These are phyloP conservation scores for Viola odorata DNA, from an alignment of 345 rosid species.

Conservation along the genomic window DNA sequence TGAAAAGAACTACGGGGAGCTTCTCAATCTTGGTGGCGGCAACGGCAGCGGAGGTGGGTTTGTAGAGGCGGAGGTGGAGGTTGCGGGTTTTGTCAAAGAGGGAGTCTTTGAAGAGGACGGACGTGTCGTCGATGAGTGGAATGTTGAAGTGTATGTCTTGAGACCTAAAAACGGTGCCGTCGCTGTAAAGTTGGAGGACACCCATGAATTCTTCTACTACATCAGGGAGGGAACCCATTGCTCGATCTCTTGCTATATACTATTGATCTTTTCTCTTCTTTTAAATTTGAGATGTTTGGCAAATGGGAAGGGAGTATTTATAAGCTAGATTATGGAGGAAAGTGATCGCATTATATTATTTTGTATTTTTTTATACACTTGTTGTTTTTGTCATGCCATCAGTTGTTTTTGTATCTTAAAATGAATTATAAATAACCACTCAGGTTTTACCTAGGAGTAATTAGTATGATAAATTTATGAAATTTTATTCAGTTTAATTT, in stretches of 20 bases:
- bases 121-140: slow-evolving; percentile 27
- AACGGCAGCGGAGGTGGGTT: slow-evolving; percentile 9
- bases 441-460: too few relatives aligned
- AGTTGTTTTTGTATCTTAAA: too few relatives aligned
- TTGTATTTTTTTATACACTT: background rate
- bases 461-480: too few relatives aligned
- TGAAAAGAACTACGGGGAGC: slow-evolving; percentile 16
- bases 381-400: too few relatives aligned
- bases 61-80: slow-evolving; percentile 70
- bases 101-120: slow-evolving; percentile 49
- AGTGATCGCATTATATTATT: background rate
- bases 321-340: background rate
- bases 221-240: slow-evolving; percentile 25
- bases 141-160: slow-evolving; percentile 20
- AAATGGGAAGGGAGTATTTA: background rate
- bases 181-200: slow-evolving; percentile 25
- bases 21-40: background rate
- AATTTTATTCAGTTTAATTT: background rate
- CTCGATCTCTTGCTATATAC: background rate
- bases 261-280: background rate
- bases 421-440: too few relatives aligned
- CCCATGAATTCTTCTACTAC: slow-evolving; percentile 32
- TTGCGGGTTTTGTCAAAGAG: slow-evolving; percentile 40
- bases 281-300: background rate
- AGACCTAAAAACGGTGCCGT: slow-evolving; percentile 50